These are phyloP conservation scores for Suhomyces bolitotheri DNA, from an alignment of 1,139 yeast species.

Conservation along the genomic window DNA sequence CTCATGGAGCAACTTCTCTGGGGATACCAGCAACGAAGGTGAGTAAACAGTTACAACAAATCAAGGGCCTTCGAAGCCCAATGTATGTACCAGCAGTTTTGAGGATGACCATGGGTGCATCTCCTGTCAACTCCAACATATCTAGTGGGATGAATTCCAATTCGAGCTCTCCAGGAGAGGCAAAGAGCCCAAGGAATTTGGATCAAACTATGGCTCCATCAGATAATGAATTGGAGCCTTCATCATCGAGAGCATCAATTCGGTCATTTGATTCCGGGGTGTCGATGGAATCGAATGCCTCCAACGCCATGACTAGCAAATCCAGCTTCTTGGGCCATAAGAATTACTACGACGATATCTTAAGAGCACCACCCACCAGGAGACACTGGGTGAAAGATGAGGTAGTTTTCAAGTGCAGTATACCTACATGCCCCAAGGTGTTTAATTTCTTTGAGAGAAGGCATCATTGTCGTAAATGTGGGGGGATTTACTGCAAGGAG, in stretches of 20 bases:
- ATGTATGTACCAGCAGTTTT: constrained; percentile 89
- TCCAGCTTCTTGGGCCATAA: constrained; percentile 14
- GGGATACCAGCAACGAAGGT: not conserved
- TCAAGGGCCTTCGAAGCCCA: constrained; percentile 76
- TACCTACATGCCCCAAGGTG: constrained; percentile 54
- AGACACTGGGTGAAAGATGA: constrained; percentile 82
- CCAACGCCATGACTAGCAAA: constrained; percentile 14
- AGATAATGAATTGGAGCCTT: constrained; percentile 11
- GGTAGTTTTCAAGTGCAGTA: constrained; percentile 61
- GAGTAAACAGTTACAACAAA: constrained; percentile 48
- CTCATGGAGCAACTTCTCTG: too few species aligned
- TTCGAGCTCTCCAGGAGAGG: constrained; percentile 10
- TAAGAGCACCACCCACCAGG: constrained; percentile 54
- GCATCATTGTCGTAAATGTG: constrained; percentile 94
- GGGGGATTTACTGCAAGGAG: constrained; percentile 83
- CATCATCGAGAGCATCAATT: constrained; percentile 31
- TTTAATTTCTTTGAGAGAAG: constrained; percentile 80
- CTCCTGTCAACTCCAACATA: constrained; percentile 11
- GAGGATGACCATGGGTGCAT: constrained; percentile 41
- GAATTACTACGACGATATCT: constrained; percentile 30
- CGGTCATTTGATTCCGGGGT: constrained; percentile 39
- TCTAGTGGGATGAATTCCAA: constrained; percentile 6
- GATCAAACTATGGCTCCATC: constrained; percentile 6
- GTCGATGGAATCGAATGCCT: constrained; percentile 31
- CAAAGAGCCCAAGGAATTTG: constrained; percentile 1